A percentile compares a stretch with the other conserved stretches of the same genome.
Evolutionary conservation across 78 protist species (phyloP).

Genomic region (Speleostelium caveatum): DNA sequence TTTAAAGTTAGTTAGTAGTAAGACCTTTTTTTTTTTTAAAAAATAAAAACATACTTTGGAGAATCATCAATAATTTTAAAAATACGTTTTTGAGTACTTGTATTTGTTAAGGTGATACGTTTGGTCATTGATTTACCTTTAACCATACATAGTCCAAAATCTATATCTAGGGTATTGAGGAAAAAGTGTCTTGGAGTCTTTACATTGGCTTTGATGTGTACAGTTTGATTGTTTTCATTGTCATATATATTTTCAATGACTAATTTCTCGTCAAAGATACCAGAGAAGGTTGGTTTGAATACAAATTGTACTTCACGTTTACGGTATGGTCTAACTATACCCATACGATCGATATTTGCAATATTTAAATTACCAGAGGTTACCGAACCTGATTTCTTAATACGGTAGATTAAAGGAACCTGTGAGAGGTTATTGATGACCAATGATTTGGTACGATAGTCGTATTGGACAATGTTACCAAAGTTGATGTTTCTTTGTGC

Average conservation of each 20-base stretch:
- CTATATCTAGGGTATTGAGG: constrained; percentile 51
- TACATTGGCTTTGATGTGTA: constrained; percentile 84
- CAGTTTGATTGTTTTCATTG: constrained; percentile 46
- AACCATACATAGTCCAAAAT: constrained; percentile 58
- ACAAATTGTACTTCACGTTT: constrained; percentile 74
- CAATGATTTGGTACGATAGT: constrained; percentile 57
- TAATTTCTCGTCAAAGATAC: constrained; percentile 77
- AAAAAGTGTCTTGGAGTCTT: constrained; percentile 58
- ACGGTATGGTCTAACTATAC: constrained; percentile 84
- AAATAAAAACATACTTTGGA: constrained; percentile 1
- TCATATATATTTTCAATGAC: constrained; percentile 83
- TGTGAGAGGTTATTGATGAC: constrained; percentile 70
- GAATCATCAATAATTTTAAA: constrained; percentile 59
- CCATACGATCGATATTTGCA: constrained; percentile 70
- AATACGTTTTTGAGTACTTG: constrained; percentile 41
- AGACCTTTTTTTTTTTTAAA: not conserved
- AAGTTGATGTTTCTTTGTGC: constrained; percentile 85
- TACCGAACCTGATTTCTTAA: constrained; percentile 70
- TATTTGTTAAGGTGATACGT: constrained; percentile 62
- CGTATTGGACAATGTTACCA: constrained; percentile 61
- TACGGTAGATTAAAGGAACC: constrained; percentile 84
- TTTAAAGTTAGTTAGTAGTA: not conserved
- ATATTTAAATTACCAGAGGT: constrained; percentile 80
- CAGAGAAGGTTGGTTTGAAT: constrained; percentile 86
- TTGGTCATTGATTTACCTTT: constrained; percentile 15